Evolutionary conservation across 176 grass and related monocot species (phyloP).

Genomic region (Cymbopogon citratus): DNA sequence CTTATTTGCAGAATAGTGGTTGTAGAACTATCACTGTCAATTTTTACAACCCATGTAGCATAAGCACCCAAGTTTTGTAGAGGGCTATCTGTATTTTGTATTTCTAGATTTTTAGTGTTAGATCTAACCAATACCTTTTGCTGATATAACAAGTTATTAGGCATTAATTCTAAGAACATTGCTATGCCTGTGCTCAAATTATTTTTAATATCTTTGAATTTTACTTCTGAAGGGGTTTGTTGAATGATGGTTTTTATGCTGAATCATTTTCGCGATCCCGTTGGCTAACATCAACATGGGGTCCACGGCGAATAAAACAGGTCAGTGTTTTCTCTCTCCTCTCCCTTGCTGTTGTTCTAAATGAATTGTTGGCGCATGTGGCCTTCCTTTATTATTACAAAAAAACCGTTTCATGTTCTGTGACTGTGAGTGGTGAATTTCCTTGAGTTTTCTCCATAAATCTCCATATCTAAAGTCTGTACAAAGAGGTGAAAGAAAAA

Average conservation of each 20-base stretch:
- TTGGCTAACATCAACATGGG: conserved; percentile 75
- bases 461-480: background rate
- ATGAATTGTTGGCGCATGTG: background rate
- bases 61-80: background rate
- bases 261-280: conserved; percentile 79
- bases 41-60: background rate
- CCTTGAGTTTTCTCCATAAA: background rate
- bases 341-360: background rate
- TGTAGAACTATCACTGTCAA: background rate
- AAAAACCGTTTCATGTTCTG: background rate
- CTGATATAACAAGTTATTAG: background rate
- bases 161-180: background rate
- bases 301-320: conserved; percentile 82
- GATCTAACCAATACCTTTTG: background rate
- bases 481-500: background rate
- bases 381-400: background rate
- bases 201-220: background rate
- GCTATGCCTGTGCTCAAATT: background rate
- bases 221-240: conserved; percentile 52
- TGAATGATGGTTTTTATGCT: conserved; percentile 85
- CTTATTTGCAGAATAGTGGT: background rate
- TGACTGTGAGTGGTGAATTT: background rate
- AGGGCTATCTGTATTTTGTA: background rate
- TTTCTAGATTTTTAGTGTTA: background rate
- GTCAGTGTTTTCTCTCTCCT: background rate